These are phyloP conservation scores for Naegleria lovaniensis DNA, from an alignment of 208 protist species.

Conservation along the genomic window DNA sequence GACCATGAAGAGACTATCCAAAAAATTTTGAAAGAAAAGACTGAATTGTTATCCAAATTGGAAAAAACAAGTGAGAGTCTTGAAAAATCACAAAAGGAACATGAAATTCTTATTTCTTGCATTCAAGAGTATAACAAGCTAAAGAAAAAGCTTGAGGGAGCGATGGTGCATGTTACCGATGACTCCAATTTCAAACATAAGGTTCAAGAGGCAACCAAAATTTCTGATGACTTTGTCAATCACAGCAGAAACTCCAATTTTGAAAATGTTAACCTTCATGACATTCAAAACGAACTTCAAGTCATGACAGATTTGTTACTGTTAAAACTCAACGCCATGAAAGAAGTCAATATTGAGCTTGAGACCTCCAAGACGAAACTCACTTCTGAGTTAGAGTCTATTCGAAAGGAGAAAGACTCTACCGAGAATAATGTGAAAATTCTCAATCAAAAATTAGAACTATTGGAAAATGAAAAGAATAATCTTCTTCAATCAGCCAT, in stretches of 20 bases:
- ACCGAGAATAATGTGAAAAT: background rate
- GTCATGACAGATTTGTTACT: background rate
- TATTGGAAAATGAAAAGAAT: background rate
- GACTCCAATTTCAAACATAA: background rate
- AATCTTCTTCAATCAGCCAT: background rate
- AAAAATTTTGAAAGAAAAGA: background rate
- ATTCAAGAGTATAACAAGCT: background rate
- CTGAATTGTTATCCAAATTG: background rate
- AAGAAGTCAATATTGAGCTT: background rate
- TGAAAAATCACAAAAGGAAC: background rate
- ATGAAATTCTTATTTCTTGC: background rate
- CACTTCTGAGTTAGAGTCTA: background rate
- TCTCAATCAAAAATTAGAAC: background rate
- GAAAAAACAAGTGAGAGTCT: background rate
- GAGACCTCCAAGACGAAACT: background rate
- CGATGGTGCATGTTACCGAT: background rate
- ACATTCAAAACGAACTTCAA: background rate
- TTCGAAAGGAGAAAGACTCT: background rate
- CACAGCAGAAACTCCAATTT: background rate
- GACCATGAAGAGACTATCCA: background rate
- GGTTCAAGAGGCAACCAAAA: background rate
- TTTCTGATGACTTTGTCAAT: background rate
- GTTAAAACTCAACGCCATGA: background rate
- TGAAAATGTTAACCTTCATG: background rate
- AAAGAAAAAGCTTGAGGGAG: background rate